Evolutionary conservation across 129 eudicot species (phyloP), one percentile per base, ranked within the genome.

Genomic region (Flaveria trinervia): DNA sequence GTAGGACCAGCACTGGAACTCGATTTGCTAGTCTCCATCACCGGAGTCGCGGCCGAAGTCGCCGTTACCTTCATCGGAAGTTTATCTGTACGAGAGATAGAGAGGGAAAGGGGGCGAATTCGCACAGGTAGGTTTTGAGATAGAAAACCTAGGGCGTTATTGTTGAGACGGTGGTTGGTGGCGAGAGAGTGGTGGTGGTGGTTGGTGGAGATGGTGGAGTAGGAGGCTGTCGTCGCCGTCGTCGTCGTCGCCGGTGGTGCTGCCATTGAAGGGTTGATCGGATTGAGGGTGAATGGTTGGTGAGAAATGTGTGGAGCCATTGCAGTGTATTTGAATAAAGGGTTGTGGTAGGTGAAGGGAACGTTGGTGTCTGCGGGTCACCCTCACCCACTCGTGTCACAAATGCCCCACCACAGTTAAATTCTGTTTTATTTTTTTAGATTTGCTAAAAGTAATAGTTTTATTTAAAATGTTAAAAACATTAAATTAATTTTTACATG

Each of bases 1-100:
- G 89, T 86, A 30, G 89, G 89, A 65, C 52, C 78, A 25, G 28
- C 76, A 14, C 71, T 55, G 17, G 86, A 44, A 20, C 76, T 71
- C 22, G 85, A 14, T 60, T 72, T 39, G 59, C 78, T 69, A 41
- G 82, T 83, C 25, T 83, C 88, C 75, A 77, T 74, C 22, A 81
- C 82, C 51, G 80, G 85, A 74, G 56, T 15, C 10, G 86, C 61
- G 1, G 87, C 76, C 9, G 92, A 83, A 50, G 72, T 81, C 0
- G 84, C 85, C 7, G 70, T 73, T 3, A 83, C 87, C 36, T 22
- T 49, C n/a, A 49, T 14, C 3, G 54, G 5, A 8, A 45, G 50
- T 45, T 45, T 45, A 1, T 9, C 50, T 16, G 54, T 14, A 49
- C 6, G 54, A 49, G 54, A 49, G 16, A 4, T 2, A 3, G 54